Conservation (phyloP, 257 asterid species). For the Ligustrum vulgare region DNA sequence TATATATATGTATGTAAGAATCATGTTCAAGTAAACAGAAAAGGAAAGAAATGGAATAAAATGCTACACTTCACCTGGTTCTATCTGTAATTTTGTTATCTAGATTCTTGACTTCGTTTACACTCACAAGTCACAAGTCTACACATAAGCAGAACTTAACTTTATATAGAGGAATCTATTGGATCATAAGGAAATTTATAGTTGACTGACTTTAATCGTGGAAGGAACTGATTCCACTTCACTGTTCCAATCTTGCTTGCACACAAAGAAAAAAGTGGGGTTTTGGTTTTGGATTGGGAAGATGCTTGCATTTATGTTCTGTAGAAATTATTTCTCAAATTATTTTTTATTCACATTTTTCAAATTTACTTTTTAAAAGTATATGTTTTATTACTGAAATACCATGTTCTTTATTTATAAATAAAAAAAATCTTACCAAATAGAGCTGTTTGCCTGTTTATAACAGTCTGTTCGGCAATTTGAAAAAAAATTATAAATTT, state of each 20-base stretch:
- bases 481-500: no score
- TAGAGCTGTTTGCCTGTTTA: no score
- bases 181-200: not conserved
- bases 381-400: no score
- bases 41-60: not conserved
- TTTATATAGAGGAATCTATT: slow-evolving; percentile 16
- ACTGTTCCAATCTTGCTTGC: not conserved
- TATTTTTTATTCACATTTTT: no score
- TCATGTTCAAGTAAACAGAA: not conserved
- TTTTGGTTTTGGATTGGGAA: not conserved
- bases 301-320: not conserved
- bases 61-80: not conserved
- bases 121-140: not conserved
- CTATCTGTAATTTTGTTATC: not conserved
- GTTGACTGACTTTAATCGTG: not conserved
- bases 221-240: not conserved
- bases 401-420: no score
- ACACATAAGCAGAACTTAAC: not conserved
- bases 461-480: no score
- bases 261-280: not conserved
- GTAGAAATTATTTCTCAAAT: no score
- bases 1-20: no score
- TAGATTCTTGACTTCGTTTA: not conserved
- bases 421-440: no score
- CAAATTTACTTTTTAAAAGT: no score